Evolutionary conservation across 768 basidiomycete species (phyloP).

Genomic region (Daedalea quercina): DNA sequence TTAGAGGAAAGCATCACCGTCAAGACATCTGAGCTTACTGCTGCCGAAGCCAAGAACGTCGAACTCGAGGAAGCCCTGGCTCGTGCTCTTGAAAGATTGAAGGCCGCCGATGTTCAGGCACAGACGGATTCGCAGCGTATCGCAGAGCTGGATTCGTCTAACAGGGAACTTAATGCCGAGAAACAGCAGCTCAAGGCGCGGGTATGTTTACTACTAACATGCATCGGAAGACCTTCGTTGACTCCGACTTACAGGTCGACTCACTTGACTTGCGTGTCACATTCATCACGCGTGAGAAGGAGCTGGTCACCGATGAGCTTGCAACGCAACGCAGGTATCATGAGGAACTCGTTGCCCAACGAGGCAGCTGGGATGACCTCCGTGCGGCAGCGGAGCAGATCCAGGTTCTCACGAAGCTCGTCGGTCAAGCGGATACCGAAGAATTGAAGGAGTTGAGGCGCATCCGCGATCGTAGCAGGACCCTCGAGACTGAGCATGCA

Average conservation of each 20-base stretch:
- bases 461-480: constrained; percentile 46
- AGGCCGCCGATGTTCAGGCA: constrained; percentile 63
- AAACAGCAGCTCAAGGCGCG: constrained; percentile 51
- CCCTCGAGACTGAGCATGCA: constrained; percentile 61
- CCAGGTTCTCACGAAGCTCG: constrained; percentile 52
- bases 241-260: constrained; percentile 40
- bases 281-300: constrained; percentile 57
- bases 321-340: constrained; percentile 51
- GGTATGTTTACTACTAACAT: constrained; percentile 33
- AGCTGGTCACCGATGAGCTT: constrained; percentile 44
- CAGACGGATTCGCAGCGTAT: constrained; percentile 57
- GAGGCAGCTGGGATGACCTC: constrained; percentile 75
- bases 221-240: constrained; percentile 8
- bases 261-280: constrained; percentile 52
- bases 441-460: constrained; percentile 68
- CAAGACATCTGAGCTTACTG: constrained; percentile 39
- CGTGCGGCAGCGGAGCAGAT: constrained; percentile 68
- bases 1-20: constrained; percentile 36
- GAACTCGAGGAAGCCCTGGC: constrained; percentile 72
- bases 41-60: constrained; percentile 42
- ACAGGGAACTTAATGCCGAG: constrained; percentile 47
- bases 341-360: constrained; percentile 53
- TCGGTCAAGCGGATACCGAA: constrained; percentile 60
- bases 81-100: constrained; percentile 63
- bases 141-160: constrained; percentile 52